phyloP scores from a whole-genome alignment of 139 green algal genomes.

The Cymbomonas tetramitiformis region DNA sequence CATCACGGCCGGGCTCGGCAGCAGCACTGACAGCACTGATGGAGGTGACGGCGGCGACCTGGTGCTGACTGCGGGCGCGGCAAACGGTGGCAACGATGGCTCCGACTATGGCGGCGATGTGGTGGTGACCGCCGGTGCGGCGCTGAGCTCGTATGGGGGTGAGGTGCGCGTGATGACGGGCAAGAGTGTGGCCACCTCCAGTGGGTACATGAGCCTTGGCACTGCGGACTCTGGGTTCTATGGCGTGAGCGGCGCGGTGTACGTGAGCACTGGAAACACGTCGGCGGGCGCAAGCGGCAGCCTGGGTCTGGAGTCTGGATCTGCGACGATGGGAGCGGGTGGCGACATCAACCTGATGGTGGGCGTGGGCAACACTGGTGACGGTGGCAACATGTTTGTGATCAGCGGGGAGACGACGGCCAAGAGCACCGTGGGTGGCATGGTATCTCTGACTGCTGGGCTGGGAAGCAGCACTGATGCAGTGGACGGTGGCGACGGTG shows the following conservation, averaged over 20 bases:
- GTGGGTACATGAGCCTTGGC: not conserved
- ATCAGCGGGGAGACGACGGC: not conserved
- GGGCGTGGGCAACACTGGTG: slow-evolving; percentile 1
- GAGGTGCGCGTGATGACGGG: slow-evolving; percentile 10
- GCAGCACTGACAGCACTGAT: too few species aligned
- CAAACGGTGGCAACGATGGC: too few species aligned
- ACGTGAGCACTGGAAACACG: not conserved
- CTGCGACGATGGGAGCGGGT: not conserved
- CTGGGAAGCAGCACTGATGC: too few species aligned
- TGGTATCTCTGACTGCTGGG: too few species aligned
- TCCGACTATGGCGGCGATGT: too few species aligned
- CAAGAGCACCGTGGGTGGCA: not conserved
- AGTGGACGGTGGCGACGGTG: too few species aligned
- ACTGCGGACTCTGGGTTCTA: not conserved
- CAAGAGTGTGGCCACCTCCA: not conserved
- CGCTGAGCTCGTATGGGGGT: too few species aligned
- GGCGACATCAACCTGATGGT: slow-evolving; percentile 1
- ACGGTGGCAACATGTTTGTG: not conserved
- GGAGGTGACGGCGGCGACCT: too few species aligned
- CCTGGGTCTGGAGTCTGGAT: not conserved
- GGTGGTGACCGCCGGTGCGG: too few species aligned
- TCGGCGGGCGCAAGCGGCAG: not conserved
- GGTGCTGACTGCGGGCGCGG: too few species aligned
- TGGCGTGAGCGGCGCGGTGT: slow-evolving; percentile 1
- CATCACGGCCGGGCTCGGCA: too few species aligned